Conservation (phyloP, 73 alveolate genomes). For the Paramecium tetraurelia region DNA sequence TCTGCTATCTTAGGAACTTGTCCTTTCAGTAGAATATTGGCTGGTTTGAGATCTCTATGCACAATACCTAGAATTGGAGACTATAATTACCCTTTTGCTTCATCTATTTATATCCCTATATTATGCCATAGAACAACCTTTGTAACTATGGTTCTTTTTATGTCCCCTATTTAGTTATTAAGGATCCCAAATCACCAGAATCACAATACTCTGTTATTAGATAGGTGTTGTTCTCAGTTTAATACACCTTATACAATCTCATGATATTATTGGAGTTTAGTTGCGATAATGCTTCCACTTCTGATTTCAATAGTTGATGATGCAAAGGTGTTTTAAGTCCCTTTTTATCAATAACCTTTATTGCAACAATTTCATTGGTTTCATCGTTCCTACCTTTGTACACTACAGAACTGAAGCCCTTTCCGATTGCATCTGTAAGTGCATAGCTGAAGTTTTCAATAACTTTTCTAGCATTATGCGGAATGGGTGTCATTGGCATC, state of each 20-base stretch:
- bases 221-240: slow-evolving; percentile 23
- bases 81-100: not conserved
- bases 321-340: slow-evolving; percentile 37
- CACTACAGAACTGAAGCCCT: slow-evolving; percentile 52
- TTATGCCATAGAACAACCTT: not conserved
- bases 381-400: slow-evolving; percentile 57
- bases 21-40: slow-evolving; percentile 48
- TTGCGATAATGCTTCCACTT: slow-evolving; percentile 25
- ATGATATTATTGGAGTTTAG: not conserved
- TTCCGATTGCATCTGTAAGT: slow-evolving; percentile 53
- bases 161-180: not conserved
- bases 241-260: slow-evolving; percentile 33
- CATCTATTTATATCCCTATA: slow-evolving; percentile 41
- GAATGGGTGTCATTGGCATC: not conserved
- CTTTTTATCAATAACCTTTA: slow-evolving; percentile 58
- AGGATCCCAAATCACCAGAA: slow-evolving; percentile 37
- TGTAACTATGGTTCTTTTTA: not conserved
- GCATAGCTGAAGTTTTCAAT: slow-evolving; percentile 57
- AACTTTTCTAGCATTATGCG: slow-evolving; percentile 41
- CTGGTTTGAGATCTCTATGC: slow-evolving; percentile 62
- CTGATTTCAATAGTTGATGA: slow-evolving; percentile 5
- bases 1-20: slow-evolving; percentile 57
- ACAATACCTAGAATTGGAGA: not conserved
- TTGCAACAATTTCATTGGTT: slow-evolving; percentile 56
- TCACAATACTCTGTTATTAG: slow-evolving; percentile 58